phyloP scores from a whole-genome alignment of 176 grass and related monocot species.

The Oryza punctata region DNA sequence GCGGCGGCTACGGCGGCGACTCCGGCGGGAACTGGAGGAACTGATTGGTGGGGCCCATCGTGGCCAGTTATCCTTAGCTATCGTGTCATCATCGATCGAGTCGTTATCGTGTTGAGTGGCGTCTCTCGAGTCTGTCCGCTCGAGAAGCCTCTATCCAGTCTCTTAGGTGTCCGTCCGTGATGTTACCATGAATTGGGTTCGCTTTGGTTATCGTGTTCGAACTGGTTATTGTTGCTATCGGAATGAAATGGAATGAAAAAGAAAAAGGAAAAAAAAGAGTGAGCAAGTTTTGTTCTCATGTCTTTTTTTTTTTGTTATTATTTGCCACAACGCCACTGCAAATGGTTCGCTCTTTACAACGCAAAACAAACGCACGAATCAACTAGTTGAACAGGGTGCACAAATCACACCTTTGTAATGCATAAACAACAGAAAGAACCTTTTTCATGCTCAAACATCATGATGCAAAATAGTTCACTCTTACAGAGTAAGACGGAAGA shows the following conservation, averaged over 20 bases:
- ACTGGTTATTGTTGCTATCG: neutral
- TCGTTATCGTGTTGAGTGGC: slow-evolving; percentile 15
- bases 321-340: neutral
- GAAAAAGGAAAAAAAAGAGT: neutral
- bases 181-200: slow-evolving; percentile 6
- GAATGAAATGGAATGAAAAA: neutral
- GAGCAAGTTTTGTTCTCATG: slow-evolving; percentile 46
- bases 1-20: slow-evolving; percentile 33
- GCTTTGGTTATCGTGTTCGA: neutral
- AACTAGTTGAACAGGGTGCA: no score
- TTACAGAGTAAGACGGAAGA: neutral
- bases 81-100: neutral
- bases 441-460: no score
- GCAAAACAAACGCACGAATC: no score
- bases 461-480: no score
- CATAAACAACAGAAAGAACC: no score
- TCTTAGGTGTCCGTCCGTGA: slow-evolving; percentile 18
- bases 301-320: no score
- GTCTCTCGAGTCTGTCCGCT: neutral
- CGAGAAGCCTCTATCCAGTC: slow-evolving; percentile 4
- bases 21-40: slow-evolving; percentile 67
- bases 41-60: slow-evolving; percentile 42
- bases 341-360: neutral
- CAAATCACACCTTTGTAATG: no score
- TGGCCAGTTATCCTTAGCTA: slow-evolving; percentile 49